Base-by-base conservation (phyloP, 495 filamentous ascomycete genomes). In the Astrothelium subdiscretum region DNA sequence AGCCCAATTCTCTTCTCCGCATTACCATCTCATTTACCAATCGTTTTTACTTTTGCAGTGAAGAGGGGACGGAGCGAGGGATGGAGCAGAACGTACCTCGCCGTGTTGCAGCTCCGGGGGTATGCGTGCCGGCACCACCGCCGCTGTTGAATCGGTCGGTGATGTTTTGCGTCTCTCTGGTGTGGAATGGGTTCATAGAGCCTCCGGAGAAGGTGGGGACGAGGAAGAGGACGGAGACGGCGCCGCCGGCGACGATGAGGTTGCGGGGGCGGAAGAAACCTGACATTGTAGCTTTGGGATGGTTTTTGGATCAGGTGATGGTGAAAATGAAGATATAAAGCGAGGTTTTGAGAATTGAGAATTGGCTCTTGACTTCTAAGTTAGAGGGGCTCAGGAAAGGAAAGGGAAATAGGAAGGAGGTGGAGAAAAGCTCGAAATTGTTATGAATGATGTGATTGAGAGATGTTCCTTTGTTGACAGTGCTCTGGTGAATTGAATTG, bases 241-340 rank as follows among this genome's bases (percentile, higher is more conserved):
- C 48, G 48, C 48, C 48, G 15, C 48, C 48, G 24, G 48, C 48
- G 22, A 54, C 48, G 48, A 20, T 24, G 24, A 54, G 48, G 24
- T 54, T 54, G 24, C 48, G 48, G 15, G 48, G 48, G 20, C 48
- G 48, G 48, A 54, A 54, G 48, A 54, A 54, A 29, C 48, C 48
- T 54, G 48, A 54, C 48, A 54, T 54, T 54, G 48, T 54, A 24
- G 48, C 6, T 38, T 13, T 38, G 32, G n/a, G 32, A 38, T 38
- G 32, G 32, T 6, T 38, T 54, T 54, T 54, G 48, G 15, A 26
- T 6, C 20, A 15, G 48, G 29, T 48, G 10, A 22, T 15, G n/a
- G 10, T 40, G 35, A 40, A 40, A 15, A 40, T 40, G n/a, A 48
- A 18, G n/a, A 22, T 48, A 20, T 3, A 18, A 15, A 48, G 43